These are phyloP conservation scores for Saprolegnia diclina DNA, from an alignment of 352 stramenopile species.

Conservation along the genomic window DNA sequence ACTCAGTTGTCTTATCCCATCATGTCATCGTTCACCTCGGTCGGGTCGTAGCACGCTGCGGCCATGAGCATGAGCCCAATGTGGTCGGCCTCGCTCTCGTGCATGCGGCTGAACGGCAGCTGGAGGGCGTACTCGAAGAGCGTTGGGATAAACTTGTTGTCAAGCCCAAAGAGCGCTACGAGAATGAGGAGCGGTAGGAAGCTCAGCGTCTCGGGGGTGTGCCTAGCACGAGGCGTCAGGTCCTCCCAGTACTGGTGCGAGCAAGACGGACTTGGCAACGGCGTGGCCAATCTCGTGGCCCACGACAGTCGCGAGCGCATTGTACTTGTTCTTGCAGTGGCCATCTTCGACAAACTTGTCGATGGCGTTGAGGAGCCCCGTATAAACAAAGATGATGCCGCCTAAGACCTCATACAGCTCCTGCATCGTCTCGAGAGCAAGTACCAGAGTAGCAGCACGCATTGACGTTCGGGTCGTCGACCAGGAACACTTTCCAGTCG, in stretches of 20 bases:
- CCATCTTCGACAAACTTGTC: constrained; percentile 52
- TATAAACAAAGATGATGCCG: constrained; percentile 65
- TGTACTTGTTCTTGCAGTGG: constrained; percentile 51
- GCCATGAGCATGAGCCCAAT: constrained; percentile 75
- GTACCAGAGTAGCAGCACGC: constrained; percentile 47
- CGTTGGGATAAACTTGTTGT: constrained; percentile 59
- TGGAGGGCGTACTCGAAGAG: constrained; percentile 61
- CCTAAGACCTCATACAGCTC: constrained; percentile 2
- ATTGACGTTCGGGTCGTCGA: constrained; percentile 49
- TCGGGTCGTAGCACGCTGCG: constrained; percentile 62
- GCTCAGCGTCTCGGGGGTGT: constrained; percentile 58
- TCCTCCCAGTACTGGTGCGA: background rate
- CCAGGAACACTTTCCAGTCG: constrained; percentile 53
- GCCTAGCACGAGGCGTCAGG: constrained; percentile 23
- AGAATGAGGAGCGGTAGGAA: constrained; percentile 47
- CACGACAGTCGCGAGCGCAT: constrained; percentile 58
- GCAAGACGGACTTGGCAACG: constrained; percentile 30
- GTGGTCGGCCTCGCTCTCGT: constrained; percentile 62
- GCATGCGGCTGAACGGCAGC: constrained; percentile 54
- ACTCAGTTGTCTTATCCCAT: constrained; percentile 27
- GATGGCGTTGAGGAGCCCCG: constrained; percentile 60
- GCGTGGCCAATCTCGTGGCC: constrained; percentile 63
- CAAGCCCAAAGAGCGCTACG: constrained; percentile 41
- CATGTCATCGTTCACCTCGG: constrained; percentile 38
- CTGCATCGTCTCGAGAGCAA: background rate